A percentile compares a stretch with the other conserved stretches of the same genome.
Conservation (phyloP, 805 yeast species). For the Wickerhamiella brachini region DNA sequence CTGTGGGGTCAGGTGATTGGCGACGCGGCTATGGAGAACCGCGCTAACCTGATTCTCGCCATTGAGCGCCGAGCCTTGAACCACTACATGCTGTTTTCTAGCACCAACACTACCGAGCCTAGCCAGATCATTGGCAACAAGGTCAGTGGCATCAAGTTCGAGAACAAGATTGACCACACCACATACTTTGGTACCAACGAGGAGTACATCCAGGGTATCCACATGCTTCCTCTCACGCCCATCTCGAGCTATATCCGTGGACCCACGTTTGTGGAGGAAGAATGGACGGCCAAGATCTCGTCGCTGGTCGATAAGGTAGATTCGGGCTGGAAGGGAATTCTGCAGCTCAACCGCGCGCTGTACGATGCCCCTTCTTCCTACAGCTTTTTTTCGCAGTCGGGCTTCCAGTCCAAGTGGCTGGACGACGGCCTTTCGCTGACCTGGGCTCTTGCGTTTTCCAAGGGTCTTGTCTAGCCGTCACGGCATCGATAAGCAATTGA, state of each 20-base stretch:
- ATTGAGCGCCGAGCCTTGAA: slow-evolving; percentile 42
- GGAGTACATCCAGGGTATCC: slow-evolving; percentile 65
- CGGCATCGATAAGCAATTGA: no score
- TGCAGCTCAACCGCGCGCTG: slow-evolving; percentile 58
- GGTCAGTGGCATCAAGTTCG: slow-evolving; percentile 57
- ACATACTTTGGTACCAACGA: slow-evolving; percentile 51
- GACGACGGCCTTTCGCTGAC: slow-evolving; percentile 75
- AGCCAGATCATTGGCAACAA: slow-evolving; percentile 38
- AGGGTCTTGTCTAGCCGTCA: slow-evolving; percentile 24
- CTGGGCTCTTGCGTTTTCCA: slow-evolving; percentile 63
- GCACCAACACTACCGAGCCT: slow-evolving; percentile 40
- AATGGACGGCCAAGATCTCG: slow-evolving; percentile 43
- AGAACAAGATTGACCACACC: slow-evolving; percentile 58
- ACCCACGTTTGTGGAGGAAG: slow-evolving; percentile 36
- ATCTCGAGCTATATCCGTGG: slow-evolving; percentile 42
- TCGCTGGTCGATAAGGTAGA: slow-evolving; percentile 29
- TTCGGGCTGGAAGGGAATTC: slow-evolving; percentile 54
- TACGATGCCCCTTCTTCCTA: slow-evolving; percentile 50
- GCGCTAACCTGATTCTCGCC: slow-evolving; percentile 47
- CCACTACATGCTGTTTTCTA: slow-evolving; percentile 37
- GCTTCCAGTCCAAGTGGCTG: slow-evolving; percentile 39
- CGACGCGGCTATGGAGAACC: slow-evolving; percentile 36
- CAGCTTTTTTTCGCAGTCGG: slow-evolving; percentile 38
- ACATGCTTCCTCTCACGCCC: slow-evolving; percentile 63
- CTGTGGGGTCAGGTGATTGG: slow-evolving; percentile 51